These are phyloP conservation scores for Jacaranda mimosifolia DNA, from an alignment of 257 asterid genomes.

Conservation along the genomic window DNA sequence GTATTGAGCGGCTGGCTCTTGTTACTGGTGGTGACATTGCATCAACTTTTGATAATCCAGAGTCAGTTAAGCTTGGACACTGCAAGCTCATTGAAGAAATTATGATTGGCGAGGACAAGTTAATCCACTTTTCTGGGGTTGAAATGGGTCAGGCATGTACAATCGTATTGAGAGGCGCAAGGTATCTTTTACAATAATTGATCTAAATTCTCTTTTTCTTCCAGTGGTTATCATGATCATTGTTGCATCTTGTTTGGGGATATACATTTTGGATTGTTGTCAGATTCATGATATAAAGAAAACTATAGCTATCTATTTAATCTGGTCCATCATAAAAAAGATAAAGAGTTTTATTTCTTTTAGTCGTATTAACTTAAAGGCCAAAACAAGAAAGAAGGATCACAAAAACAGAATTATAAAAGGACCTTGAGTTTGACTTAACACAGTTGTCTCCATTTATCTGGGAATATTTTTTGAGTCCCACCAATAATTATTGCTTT, in stretches of 20 bases:
- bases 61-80: conserved; percentile 93
- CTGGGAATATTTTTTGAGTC: background rate
- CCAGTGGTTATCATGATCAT: background rate
- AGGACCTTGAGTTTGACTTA: background rate
- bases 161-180: conserved; percentile 92
- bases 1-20: conserved; percentile 89
- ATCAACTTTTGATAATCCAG: conserved; percentile 95
- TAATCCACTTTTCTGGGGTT: conserved; percentile 97
- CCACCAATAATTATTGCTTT: background rate
- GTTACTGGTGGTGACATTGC: conserved; percentile 98
- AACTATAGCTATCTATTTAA: background rate
- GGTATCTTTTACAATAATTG: conserved; percentile 44
- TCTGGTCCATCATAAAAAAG: background rate
- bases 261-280: background rate
- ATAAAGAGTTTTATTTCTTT: too few species aligned
- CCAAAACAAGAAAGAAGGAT: background rate
- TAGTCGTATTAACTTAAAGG: background rate
- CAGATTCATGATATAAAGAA: background rate
- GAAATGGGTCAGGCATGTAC: conserved; percentile 99
- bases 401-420: background rate
- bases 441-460: background rate
- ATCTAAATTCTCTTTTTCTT: background rate
- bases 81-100: conserved; percentile 72
- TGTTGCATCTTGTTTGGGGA: background rate
- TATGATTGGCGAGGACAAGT: conserved; percentile 98